phyloP scores from a whole-genome alignment of 495 filamentous ascomycete genomes.

The Hyaloscypha hepaticicola region DNA sequence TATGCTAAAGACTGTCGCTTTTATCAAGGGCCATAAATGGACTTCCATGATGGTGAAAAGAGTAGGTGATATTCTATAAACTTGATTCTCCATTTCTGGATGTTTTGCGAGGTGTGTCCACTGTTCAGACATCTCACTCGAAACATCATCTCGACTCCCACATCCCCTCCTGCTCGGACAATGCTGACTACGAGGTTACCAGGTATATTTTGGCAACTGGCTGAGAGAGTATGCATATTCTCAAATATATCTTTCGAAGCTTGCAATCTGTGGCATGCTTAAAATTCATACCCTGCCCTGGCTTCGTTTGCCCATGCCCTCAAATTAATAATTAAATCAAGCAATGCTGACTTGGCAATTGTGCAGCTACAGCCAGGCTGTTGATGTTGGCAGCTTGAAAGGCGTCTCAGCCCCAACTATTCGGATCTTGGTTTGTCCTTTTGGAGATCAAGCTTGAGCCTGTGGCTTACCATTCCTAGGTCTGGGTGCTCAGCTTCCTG shows the following conservation, averaged over 20 bases:
- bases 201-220: constrained; percentile 92
- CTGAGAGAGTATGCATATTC: constrained; percentile 63
- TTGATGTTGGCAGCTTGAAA: constrained; percentile 90
- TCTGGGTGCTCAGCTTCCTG: constrained; percentile 57
- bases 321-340: neutral
- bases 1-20: constrained; percentile 84
- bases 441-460: neutral
- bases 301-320: too few relatives aligned
- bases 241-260: constrained; percentile 77
- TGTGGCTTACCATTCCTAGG: constrained; percentile 23
- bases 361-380: constrained; percentile 53
- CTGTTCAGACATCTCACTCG: too few relatives aligned
- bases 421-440: constrained; percentile 63
- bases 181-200: too few relatives aligned
- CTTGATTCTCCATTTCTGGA: too few relatives aligned
- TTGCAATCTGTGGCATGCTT: constrained; percentile 43
- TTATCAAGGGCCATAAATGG: constrained; percentile 91
- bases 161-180: too few relatives aligned
- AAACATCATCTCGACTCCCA: too few relatives aligned
- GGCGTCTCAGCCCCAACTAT: constrained; percentile 88
- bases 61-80: too few relatives aligned
- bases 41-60: constrained; percentile 84
- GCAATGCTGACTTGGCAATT: constrained; percentile 56
- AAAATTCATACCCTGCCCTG: too few relatives aligned
- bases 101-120: too few relatives aligned